phyloP scores from a whole-genome alignment of 2,329 filamentous ascomycete species.

The Bertia moriformis region DNA sequence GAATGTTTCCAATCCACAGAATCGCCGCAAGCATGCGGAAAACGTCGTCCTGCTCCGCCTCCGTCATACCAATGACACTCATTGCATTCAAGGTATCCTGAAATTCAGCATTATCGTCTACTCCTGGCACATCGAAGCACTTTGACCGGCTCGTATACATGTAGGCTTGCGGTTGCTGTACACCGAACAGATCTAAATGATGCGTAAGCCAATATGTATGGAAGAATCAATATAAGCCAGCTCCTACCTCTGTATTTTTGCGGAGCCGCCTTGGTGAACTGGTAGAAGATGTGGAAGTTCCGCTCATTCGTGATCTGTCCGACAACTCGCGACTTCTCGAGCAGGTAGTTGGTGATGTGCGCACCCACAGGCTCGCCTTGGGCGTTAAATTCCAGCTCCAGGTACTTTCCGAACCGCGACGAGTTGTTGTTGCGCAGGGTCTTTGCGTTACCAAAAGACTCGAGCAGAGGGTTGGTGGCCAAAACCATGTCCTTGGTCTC shows the following conservation, averaged over 20 bases:
- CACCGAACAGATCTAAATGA: conserved; percentile 61
- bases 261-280: conserved; percentile 92
- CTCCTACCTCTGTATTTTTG: conserved; percentile 55
- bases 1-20: conserved; percentile 87
- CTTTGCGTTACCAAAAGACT: conserved; percentile 97
- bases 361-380: conserved; percentile 87
- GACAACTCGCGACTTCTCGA: conserved; percentile 90
- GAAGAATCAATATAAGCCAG: no score
- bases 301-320: conserved; percentile 90
- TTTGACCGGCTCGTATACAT: conserved; percentile 87
- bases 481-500: conserved; percentile 99
- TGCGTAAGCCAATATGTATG: no score
- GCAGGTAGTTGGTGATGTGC: conserved; percentile 93
- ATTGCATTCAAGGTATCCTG: conserved; percentile 85
- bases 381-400: conserved; percentile 89
- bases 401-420: conserved; percentile 92
- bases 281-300: conserved; percentile 99
- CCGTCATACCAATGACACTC: conserved; percentile 77
- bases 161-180: conserved; percentile 86
- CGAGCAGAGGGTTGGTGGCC: conserved; percentile 88
- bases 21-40: conserved; percentile 89
- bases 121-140: conserved; percentile 85
- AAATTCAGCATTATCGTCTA: conserved; percentile 82
- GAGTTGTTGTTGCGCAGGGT: conserved; percentile 98
- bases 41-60: conserved; percentile 85